A percentile compares a stretch with the other conserved stretches of the same genome.
Evolutionary conservation across 179 eudicot species (phyloP).

Genomic region (Silene coronaria): DNA sequence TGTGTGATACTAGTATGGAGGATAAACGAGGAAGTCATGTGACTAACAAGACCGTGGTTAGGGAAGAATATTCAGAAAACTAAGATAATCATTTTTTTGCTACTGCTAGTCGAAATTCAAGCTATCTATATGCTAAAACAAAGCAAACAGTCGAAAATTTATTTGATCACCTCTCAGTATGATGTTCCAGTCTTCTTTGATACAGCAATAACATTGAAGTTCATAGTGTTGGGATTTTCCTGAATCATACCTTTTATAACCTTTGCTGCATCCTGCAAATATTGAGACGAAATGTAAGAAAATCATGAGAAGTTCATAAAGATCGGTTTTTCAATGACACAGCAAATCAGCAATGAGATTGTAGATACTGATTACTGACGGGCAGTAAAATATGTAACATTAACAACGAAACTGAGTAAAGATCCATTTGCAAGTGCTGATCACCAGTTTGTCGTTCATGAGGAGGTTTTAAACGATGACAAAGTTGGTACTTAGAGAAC

Average conservation of each 20-base stretch:
- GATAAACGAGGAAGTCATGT: no score
- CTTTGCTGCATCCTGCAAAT: constrained; percentile 74
- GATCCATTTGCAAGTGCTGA: background rate
- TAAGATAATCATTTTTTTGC: no score
- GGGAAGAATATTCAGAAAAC: no score
- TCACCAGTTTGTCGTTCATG: background rate
- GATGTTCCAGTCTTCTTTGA: constrained; percentile 46
- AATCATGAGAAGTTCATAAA: background rate
- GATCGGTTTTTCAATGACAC: background rate
- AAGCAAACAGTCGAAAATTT: background rate
- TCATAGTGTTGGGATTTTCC: constrained; percentile 69
- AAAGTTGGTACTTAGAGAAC: background rate
- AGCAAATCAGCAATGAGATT: no score
- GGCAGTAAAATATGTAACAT: no score
- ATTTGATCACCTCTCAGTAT: background rate
- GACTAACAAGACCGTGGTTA: no score
- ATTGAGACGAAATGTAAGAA: background rate
- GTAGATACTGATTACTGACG: no score
- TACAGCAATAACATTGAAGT: constrained; percentile 80
- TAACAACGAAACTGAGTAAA: no score
- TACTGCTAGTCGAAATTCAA: no score
- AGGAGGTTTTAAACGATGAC: background rate
- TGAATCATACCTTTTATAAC: constrained; percentile 60
- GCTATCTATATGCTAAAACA: no score
- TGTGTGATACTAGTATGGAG: no score